A percentile compares a stretch with the other conserved stretches of the same genome.
Evolutionary conservation across 2,329 filamentous ascomycete genomes (phyloP).

Genomic region (Fusarium azukiicola): DNA sequence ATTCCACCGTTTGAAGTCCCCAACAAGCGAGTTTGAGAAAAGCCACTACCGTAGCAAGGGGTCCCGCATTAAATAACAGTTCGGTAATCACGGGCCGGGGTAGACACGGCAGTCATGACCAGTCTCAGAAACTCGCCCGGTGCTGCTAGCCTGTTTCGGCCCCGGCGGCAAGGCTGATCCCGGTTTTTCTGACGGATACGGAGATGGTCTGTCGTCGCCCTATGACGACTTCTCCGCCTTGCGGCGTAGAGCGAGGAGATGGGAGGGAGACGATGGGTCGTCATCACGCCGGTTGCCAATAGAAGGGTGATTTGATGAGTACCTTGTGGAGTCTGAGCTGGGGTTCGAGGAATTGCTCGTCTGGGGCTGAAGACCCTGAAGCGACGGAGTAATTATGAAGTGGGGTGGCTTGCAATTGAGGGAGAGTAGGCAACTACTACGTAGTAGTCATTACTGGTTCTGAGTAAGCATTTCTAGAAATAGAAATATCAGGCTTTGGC

Average conservation of each 20-base stretch:
- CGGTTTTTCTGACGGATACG: slow-evolving; percentile 27
- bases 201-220: not conserved
- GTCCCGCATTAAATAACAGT: slow-evolving; percentile 20
- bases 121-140: slow-evolving; percentile 20
- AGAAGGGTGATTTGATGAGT: not conserved
- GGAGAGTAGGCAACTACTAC: not conserved
- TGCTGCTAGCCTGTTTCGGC: not conserved
- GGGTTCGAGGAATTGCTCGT: not conserved
- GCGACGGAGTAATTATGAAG: not conserved
- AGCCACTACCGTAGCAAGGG: not conserved
- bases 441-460: too few relatives aligned
- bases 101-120: slow-evolving; percentile 20
- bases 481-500: too few relatives aligned
- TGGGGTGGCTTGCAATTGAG: not conserved
- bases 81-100: slow-evolving; percentile 22
- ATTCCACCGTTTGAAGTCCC: slow-evolving; percentile 30
- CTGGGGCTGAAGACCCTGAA: not conserved
- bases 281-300: not conserved
- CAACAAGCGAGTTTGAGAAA: slow-evolving; percentile 43
- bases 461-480: too few relatives aligned
- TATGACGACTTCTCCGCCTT: not conserved
- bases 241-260: not conserved
- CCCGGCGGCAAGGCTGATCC: not conserved
- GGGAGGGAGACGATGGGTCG: not conserved
- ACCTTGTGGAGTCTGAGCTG: not conserved